Percentiles rank a stretch among this genome's conserved stretches.
phyloP scores from a whole-genome alignment of 176 grass and related monocot genomes.

The bread wheat (Triticum aestivum) region DNA sequence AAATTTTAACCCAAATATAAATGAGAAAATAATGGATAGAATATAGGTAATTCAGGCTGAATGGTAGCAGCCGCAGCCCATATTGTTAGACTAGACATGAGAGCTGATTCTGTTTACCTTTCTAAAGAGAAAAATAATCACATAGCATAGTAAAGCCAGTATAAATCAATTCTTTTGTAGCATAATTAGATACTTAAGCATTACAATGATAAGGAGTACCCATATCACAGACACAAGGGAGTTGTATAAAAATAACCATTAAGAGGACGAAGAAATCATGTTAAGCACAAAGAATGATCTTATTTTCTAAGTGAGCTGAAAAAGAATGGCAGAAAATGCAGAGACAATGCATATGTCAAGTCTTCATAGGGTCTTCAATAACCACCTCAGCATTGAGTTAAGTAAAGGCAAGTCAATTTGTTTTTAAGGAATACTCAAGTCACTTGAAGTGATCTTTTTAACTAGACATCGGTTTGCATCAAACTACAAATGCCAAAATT shows the following conservation, averaged over 20 bases:
- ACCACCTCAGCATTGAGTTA: neutral
- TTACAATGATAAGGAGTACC: neutral
- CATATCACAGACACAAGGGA: neutral
- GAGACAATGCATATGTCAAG: neutral
- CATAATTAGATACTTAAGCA: neutral
- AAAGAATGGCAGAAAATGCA: neutral
- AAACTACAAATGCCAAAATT: neutral
- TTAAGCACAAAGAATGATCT: neutral
- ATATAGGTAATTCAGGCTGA: too few relatives aligned
- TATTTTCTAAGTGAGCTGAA: neutral
- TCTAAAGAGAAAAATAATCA: neutral
- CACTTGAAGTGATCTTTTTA: neutral
- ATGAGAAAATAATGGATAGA: neutral
- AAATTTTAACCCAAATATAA: slow-evolving; percentile 7
- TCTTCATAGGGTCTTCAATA: neutral
- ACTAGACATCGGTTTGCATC: neutral
- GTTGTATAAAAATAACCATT: neutral
- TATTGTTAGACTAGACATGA: neutral
- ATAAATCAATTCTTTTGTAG: neutral
- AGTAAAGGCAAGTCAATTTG: neutral
- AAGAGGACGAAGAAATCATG: neutral
- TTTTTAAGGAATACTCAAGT: neutral
- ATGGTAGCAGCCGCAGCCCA: neutral
- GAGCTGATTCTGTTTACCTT: neutral
- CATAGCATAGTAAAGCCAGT: neutral